These are phyloP conservation scores for Astrothelium subdiscretum DNA, from an alignment of 495 filamentous ascomycete genomes.

Conservation along the genomic window DNA sequence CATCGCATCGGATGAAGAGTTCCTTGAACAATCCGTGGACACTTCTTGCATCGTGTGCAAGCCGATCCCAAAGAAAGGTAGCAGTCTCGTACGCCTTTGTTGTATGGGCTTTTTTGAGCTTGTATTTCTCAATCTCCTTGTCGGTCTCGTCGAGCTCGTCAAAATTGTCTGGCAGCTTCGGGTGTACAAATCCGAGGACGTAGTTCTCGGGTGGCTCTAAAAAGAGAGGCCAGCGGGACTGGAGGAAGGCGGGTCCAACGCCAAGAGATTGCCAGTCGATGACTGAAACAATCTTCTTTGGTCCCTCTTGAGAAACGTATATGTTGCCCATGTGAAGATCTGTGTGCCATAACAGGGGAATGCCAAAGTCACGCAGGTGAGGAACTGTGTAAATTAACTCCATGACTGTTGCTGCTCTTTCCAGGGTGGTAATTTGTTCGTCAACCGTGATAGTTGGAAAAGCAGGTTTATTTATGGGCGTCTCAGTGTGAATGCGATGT, in stretches of 20 bases:
- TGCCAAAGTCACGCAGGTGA: not conserved
- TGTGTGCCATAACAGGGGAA: conserved; percentile 24
- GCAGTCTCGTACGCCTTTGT: conserved; percentile 30
- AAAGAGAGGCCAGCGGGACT: conserved; percentile 27
- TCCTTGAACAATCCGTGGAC: conserved; percentile 27
- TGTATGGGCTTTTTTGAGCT: conserved; percentile 21
- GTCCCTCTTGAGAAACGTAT: conserved; percentile 20
- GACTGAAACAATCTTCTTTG: conserved; percentile 14
- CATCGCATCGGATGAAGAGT: conserved; percentile 26
- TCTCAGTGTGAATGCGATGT: not conserved
- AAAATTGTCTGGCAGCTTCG: conserved; percentile 24
- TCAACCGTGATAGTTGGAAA: not conserved
- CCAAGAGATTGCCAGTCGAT: conserved; percentile 18
- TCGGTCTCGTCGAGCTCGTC: conserved; percentile 16
- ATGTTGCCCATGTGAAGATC: conserved; percentile 33
- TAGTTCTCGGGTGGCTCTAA: conserved; percentile 25
- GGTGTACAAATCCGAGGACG: conserved; percentile 18
- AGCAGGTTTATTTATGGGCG: not conserved
- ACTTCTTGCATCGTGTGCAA: conserved; percentile 24
- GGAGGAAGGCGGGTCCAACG: conserved; percentile 21
- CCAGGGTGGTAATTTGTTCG: not conserved
- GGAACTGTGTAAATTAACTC: not conserved
- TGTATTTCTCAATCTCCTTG: conserved; percentile 18
- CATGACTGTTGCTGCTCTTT: not conserved
- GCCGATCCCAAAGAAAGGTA: conserved; percentile 22